Evolutionary conservation across 2,329 filamentous ascomycete species (phyloP), one percentile per base, ranked within the genome.

Genomic region (Colletotrichum tanaceti): DNA sequence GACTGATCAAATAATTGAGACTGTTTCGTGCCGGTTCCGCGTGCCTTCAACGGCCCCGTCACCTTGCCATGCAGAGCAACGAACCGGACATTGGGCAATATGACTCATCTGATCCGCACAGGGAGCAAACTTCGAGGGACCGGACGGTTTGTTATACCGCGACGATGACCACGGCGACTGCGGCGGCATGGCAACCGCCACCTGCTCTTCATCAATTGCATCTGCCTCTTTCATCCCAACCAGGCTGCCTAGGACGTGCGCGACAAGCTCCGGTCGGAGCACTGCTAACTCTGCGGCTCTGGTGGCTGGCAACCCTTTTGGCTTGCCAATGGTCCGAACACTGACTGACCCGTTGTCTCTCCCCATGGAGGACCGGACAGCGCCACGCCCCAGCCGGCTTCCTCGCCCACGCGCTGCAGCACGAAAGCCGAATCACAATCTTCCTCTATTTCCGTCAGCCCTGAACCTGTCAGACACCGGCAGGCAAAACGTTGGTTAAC

Each of bases 271-370:
- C 43, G n/a, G 44, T 18, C 20, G 20, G 20, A 16, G 57, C 44
- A 28, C 28, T n/a, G 47, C 41, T 38, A 58, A 47, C 44, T 11
- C 22, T 47, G 55, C 28, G 55, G 28, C 55, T 47, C 55, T 58
- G 41, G 55, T 32, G 55, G 5, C 43, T 47, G 28, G 5, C 43
- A 32, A 7, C 47, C 22, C n/a, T 18, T 46, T 32, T 47, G 55
- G 41, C 55, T 46, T 32, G n/a, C n/a, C n/a, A n/a, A n/a, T n/a
- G 41, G 46, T 58, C 41, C 55, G 38, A 47, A 16, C 28, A 58
- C n/a, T n/a, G n/a, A n/a, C n/a, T n/a, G 52, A n/a, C 14, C 38
- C 24, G 22, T 32, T 44, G 22, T 22, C n/a, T 22, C 22, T 28
- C n/a, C 35, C 58, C 46, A 14, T 22, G 4, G 50, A 20, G 7